Evolutionary conservation across 1,139 yeast genomes (phyloP), one percentile per base, ranked within the genome.

Genomic region (Candida pseudocylindracea): DNA sequence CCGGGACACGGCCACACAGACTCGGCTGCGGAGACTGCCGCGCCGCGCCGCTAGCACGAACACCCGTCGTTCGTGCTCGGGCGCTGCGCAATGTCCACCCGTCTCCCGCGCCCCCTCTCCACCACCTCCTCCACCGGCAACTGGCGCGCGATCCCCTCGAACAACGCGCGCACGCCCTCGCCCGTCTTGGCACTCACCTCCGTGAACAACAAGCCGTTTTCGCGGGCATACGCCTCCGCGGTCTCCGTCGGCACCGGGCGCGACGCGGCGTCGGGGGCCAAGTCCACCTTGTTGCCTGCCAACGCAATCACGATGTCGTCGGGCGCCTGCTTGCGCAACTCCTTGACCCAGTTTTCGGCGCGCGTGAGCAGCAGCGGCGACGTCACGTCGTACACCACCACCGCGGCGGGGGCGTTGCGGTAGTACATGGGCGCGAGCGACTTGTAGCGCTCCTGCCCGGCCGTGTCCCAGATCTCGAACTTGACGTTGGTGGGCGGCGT

Each of bases 291-390:
- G 36, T 40, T 40, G 10, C 41, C 42, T 11, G 39, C 42, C 27
- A 39, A 31, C 13, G 42, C 42, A 29, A 20, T 25, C 31, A 85
- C 75, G 34, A 88, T 75, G 35, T 79, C 78, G 38, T 73, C 78
- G 32, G 70, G 68, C 4, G 93, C 93, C 49, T 85, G 95, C 45
- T 80, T 78, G 54, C 81, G 85, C 41, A 91, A 63, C 54, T 91
- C 98, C 46, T 78, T 78, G 35, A 88, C 81, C 99, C 99, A 91
- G 33, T 81, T 76, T 49, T 83, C 85, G 2, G 98, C 98, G 46
- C 88, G 74, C 33, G 65, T 70, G 42, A 88, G 64, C 2, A 81
- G 60, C 63, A 41, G 44, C n/a, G 24, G 24, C 9, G 51, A 39
- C 28, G 49, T 71, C 57, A 52, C 38, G 27, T 40, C 43, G 28